A percentile compares a stretch with the other conserved stretches of the same genome.
These are phyloP conservation scores for Magnaporthales sp. DNA, from an alignment of 2,329 filamentous ascomycete genomes.

Conservation along the genomic window DNA sequence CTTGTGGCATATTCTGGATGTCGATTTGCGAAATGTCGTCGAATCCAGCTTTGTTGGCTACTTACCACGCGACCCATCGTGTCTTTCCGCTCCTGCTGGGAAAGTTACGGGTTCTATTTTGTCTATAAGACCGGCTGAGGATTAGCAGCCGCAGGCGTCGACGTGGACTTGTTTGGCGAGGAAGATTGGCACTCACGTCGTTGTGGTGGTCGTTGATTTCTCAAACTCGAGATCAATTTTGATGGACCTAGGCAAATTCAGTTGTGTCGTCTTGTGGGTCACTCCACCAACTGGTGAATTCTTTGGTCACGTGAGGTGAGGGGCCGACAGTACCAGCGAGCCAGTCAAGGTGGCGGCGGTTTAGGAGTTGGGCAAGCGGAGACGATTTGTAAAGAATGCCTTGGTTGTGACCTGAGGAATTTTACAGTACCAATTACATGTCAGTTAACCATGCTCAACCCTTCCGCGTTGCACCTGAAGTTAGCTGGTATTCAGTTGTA, in stretches of 20 bases:
- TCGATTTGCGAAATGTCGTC: neutral
- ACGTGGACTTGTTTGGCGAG: neutral
- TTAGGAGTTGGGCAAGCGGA: neutral
- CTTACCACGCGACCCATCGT: slow-evolving; percentile 46
- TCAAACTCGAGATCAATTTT: neutral
- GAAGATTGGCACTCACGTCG: slow-evolving; percentile 1
- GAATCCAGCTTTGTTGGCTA: slow-evolving; percentile 6
- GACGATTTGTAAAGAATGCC: neutral
- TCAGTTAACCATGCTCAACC: too few species aligned
- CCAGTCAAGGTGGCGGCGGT: neutral
- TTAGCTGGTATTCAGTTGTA: neutral
- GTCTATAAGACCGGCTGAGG: slow-evolving; percentile 1
- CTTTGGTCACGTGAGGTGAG: neutral
- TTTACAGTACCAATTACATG: too few species aligned
- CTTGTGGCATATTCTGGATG: neutral
- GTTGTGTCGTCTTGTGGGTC: slow-evolving; percentile 1
- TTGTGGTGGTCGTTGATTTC: neutral
- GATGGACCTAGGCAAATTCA: slow-evolving; percentile 1
- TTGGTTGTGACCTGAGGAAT: neutral
- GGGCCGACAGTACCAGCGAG: neutral
- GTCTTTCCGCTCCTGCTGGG: slow-evolving; percentile 17
- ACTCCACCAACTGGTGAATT: neutral
- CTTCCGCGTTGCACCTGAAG: neutral
- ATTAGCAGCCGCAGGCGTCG: slow-evolving; percentile 2
- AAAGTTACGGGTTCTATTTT: slow-evolving; percentile 5